phyloP scores from a whole-genome alignment of 1,139 yeast genomes.

The Blastobotrys persicus region DNA sequence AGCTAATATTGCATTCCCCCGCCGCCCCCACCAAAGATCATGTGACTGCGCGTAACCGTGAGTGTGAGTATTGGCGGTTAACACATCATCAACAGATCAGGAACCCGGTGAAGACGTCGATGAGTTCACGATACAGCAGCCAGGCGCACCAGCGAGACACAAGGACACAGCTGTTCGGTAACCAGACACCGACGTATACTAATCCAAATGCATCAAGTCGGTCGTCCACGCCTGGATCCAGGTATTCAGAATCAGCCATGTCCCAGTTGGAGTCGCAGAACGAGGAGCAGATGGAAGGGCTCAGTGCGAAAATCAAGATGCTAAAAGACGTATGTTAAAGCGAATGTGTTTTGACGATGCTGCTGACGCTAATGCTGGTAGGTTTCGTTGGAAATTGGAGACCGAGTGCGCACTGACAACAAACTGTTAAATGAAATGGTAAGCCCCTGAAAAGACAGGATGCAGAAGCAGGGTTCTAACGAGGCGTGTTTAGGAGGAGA shows the following conservation, averaged over 20 bases:
- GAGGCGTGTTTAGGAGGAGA: too few species aligned
- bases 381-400: constrained; percentile 74
- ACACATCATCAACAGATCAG: not conserved
- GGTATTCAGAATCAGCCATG: constrained; percentile 50
- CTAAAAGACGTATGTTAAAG: constrained; percentile 51
- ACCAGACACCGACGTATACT: constrained; percentile 25
- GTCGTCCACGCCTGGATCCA: constrained; percentile 11
- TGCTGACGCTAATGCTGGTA: too few species aligned
- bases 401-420: constrained; percentile 75
- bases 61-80: too few species aligned
- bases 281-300: constrained; percentile 67
- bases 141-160: constrained; percentile 36
- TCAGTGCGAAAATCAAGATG: constrained; percentile 68
- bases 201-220: constrained; percentile 26
- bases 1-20: too few species aligned
- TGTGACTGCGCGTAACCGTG: too few species aligned
- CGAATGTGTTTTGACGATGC: too few species aligned
- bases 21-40: too few species aligned
- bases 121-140: constrained; percentile 24
- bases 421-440: constrained; percentile 57
- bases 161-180: constrained; percentile 39
- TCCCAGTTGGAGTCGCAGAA: constrained; percentile 79
- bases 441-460: constrained; percentile 32
- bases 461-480: not conserved
- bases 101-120: too few species aligned